Percentiles rank a stretch among this genome's conserved stretches.
These are phyloP conservation scores for Endoconidiophora polonica DNA, from an alignment of 2,329 filamentous ascomycete genomes.

Conservation along the genomic window DNA sequence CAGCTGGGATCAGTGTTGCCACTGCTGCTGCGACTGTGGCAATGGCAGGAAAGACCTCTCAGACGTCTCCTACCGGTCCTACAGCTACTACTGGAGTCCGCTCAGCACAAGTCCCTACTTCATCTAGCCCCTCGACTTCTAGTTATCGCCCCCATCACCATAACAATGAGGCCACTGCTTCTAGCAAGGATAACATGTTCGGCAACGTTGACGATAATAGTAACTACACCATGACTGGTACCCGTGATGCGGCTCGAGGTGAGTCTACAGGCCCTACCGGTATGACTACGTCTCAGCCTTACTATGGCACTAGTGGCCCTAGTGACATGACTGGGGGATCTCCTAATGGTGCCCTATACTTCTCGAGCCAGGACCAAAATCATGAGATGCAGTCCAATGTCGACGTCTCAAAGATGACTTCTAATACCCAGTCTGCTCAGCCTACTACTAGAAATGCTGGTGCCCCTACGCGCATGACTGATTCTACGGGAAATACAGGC, in stretches of 20 bases:
- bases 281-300: conserved; percentile 1
- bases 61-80: background rate
- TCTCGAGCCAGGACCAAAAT: background rate
- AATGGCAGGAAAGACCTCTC: background rate
- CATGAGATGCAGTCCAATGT: background rate
- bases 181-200: background rate
- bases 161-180: background rate
- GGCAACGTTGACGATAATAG: background rate
- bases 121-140: background rate
- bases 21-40: background rate
- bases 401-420: background rate
- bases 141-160: background rate
- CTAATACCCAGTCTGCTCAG: background rate
- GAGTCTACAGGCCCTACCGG: conserved; percentile 2
- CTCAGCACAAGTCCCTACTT: conserved; percentile 3
- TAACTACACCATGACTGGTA: conserved; percentile 5
- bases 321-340: background rate
- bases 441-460: background rate
- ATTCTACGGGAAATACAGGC: too few relatives aligned
- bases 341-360: background rate
- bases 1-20: background rate
- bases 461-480: background rate
- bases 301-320: conserved; percentile 1
- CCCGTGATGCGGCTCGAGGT: background rate
- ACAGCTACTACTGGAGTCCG: conserved; percentile 8